Base-by-base conservation (phyloP, 163 green algal genomes). In the Volvox carteri region DNA sequence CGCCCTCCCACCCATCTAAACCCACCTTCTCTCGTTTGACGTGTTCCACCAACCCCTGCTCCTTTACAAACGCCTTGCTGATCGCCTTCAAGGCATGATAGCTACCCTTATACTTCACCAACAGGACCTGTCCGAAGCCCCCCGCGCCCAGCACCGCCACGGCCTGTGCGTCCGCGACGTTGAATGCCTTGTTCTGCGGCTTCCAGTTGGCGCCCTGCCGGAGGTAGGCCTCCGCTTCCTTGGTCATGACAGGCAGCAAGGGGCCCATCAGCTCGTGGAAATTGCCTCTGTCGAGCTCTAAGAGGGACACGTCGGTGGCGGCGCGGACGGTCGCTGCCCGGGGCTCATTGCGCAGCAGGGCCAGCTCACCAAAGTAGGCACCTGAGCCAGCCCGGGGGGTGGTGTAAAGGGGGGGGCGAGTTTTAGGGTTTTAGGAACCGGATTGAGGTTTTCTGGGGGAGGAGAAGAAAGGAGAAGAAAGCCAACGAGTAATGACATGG, bases 281-380 rank as follows among this genome's bases (percentile, higher is more conserved):
- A 18, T 86, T 44, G 21, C 8, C 16, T 2, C 94, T 91, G 23
- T 87, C 78, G 68, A 97, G 79, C 37, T 77, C 74, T 70, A 97
- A 87, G 46, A 97, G 90, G 0, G 76, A 68, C 30, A 89, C 89
- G 33, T 94, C 84, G 7, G 72, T 89, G 67, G 88, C 44, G 2
- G 93, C 93, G 28, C 68, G 80, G 23, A 94, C 96, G 23, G 94
- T 98, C 52, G 96, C 97, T 18, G 95, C 94, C 1, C 97, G 93
- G 4, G 94, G 93, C 90, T 94, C 96, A 33, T 96, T 94, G 1
- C 90, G 84, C 76, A 99, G 93, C 80, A 99, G 94, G 2, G 96
- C 93, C 52, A 97, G 90, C 94, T 99, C 97, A 25, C 97, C 97
- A 92, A 99, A 98, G 92, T 97, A 98, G 74, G 92, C 90, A 9